Base-by-base conservation (phyloP, 805 yeast genomes). In the Jamesozyma hellenica region DNA sequence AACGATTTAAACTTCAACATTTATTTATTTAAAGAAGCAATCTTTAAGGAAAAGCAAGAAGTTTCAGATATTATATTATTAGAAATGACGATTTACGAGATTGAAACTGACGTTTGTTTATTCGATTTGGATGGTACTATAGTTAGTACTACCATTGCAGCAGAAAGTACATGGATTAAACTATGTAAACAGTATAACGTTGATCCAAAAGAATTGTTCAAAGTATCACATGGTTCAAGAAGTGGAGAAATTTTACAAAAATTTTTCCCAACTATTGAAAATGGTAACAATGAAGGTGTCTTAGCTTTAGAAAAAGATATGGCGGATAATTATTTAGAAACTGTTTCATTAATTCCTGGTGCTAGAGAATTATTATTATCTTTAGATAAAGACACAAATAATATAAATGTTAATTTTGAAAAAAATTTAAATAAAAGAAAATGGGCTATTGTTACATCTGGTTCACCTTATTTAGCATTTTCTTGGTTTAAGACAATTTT, bases 401-500 rank as follows among this genome's bases (percentile, higher is more conserved):
- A 56, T 31, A 32, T 40, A 5, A 38, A 18, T 4, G 36, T 28
- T 25, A 29, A 38, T 28, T 21, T 29, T n/a, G 40, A 35, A n/a
- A 33, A 29, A 9, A 25, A 30, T 9, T 29, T 38, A 10, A 23
- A 32, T 3, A 70, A 73, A 33, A 57, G 60, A 46, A 75, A 73
- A 63, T 84, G 92, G 84, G 87, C 85, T 35, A 77, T 83, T 56
- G 92, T 84, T 41, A 84, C 94, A 13, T 75, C 84, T 30, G 94
- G 94, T 39, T 76, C 86, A 34, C 68, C 71, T 42, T 76, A 74
- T 15, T 65, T 83, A 61, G 94, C 92, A 26, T 67, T 74, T 49
- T 71, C 77, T 41, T 84, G 94, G 88, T 74, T 83, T 55, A 66
- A 68, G 47, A 46, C 47, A 10, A 48, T 50, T 16, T 72, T 82